These are phyloP conservation scores for Hanseniaspora clermontiae DNA, from an alignment of 805 yeast genomes.

Conservation along the genomic window DNA sequence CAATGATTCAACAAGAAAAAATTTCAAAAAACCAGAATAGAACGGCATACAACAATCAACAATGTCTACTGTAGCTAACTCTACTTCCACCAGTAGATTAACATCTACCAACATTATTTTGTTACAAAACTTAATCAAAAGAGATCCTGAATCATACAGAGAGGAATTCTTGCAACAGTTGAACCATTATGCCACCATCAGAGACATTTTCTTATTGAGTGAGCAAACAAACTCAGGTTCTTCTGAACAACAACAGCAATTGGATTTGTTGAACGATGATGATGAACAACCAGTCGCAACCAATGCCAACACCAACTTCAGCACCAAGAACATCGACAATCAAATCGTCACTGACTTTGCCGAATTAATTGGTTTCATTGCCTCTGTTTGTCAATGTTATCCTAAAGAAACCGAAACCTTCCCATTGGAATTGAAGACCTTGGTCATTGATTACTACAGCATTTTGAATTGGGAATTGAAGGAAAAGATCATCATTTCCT, in stretches of 20 bases:
- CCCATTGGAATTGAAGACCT: slow-evolving; percentile 63
- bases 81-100: slow-evolving; percentile 11
- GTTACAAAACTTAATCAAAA: slow-evolving; percentile 78
- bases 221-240: slow-evolving; percentile 16
- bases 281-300: slow-evolving; percentile 23
- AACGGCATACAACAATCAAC: neutral
- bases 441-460: slow-evolving; percentile 64
- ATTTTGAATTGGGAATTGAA: slow-evolving; percentile 73
- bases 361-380: slow-evolving; percentile 77
- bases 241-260: slow-evolving; percentile 32
- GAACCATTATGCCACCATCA: slow-evolving; percentile 78
- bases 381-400: slow-evolving; percentile 83
- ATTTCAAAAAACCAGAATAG: neutral
- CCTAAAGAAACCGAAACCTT: slow-evolving; percentile 78
- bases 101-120: slow-evolving; percentile 73
- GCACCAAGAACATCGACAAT: slow-evolving; percentile 22
- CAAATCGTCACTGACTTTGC: slow-evolving; percentile 40
- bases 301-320: neutral
- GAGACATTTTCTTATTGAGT: slow-evolving; percentile 73
- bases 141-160: slow-evolving; percentile 87
- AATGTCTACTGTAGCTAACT: slow-evolving; percentile 7
- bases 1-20: neutral
- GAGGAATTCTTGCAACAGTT: slow-evolving; percentile 91
- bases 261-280: slow-evolving; percentile 14
- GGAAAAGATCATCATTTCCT: slow-evolving; percentile 80